phyloP scores from a whole-genome alignment of 2,329 filamentous ascomycete species.

The Monascus ruber region DNA sequence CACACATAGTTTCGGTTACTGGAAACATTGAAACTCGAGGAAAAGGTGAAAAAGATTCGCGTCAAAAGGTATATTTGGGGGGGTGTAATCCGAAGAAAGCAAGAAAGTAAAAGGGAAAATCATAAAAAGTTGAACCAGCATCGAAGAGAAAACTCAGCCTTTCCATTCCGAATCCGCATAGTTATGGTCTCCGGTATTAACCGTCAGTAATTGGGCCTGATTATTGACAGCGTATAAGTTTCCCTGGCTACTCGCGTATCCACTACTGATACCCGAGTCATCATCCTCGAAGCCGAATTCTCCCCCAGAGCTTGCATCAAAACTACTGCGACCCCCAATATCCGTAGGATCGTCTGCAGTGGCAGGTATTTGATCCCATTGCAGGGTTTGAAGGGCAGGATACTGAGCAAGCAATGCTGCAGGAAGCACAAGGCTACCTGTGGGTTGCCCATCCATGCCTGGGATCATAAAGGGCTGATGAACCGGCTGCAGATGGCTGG shows the following conservation, averaged over 20 bases:
- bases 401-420: slow-evolving; percentile 84
- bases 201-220: slow-evolving; percentile 16
- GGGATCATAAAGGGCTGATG: slow-evolving; percentile 51
- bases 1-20: no score
- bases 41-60: no score
- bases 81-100: slow-evolving; percentile 1
- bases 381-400: slow-evolving; percentile 79
- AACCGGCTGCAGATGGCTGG: slow-evolving; percentile 48
- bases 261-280: slow-evolving; percentile 25
- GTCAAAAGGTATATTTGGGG: background rate
- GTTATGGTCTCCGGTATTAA: slow-evolving; percentile 16
- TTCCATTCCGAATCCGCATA: slow-evolving; percentile 21
- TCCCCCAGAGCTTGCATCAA: slow-evolving; percentile 33
- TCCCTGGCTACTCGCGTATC: slow-evolving; percentile 22
- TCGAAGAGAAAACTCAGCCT: slow-evolving; percentile 3
- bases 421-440: slow-evolving; percentile 60
- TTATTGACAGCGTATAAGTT: slow-evolving; percentile 19
- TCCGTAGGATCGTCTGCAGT: slow-evolving; percentile 46
- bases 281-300: slow-evolving; percentile 35
- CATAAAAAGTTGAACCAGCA: background rate
- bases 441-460: slow-evolving; percentile 45
- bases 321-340: slow-evolving; percentile 54
- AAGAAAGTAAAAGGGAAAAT: slow-evolving; percentile 2
- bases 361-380: slow-evolving; percentile 65
- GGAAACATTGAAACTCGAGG: no score